Evolutionary conservation across 225 moss, liverwort and hornwort genomes (phyloP), one percentile per base, ranked within the genome.

Genomic region (Straminergon stramineum): DNA sequence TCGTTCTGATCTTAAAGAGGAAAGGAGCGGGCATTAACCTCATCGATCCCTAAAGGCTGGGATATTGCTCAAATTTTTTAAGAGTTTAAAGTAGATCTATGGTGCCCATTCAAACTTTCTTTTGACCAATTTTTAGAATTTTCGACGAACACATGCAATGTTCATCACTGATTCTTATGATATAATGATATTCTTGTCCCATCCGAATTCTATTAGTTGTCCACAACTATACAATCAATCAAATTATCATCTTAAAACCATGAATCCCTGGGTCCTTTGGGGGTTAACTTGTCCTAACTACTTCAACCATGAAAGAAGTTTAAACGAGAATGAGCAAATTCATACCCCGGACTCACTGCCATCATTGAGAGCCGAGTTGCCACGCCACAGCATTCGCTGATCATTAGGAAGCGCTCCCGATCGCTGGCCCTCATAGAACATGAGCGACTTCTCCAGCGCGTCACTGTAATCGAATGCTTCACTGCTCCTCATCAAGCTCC

Each of bases 341-440:
- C 80, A 15, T 90, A 93, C 94, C 68, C 83, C 68, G 19, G 84
- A 89, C 15, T 43, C 84, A 84, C 11, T 88, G 84, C 93, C 94
- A 35, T 93, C 94, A 11, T 51, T 81, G 26, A 94, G 89, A 41
- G 89, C 94, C 30, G 94, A 93, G 78, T 93, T 51, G 48, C 91
- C 94, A 13, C 94, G 90, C 94, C 94, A 94, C 18, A 24, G 17
- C 92, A 94, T 71, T 52, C 94, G 86, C 68, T 94, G 94, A 78
- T 91, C 85, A 21, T 17, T 7, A 62, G 94, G 94, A 65, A 94
- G 87, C 76, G 77, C 69, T 43, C 94, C 94, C 5, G 94, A 94
- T 78, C 94, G 88, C 64, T 94, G 94, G 45, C 93, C 93, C 60
- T 94, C 93, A 67, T 93, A 94, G 67, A 93, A 94, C 66, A 91